phyloP scores from a whole-genome alignment of 2,329 filamentous ascomycete genomes.

The Fusarium verrucosum region DNA sequence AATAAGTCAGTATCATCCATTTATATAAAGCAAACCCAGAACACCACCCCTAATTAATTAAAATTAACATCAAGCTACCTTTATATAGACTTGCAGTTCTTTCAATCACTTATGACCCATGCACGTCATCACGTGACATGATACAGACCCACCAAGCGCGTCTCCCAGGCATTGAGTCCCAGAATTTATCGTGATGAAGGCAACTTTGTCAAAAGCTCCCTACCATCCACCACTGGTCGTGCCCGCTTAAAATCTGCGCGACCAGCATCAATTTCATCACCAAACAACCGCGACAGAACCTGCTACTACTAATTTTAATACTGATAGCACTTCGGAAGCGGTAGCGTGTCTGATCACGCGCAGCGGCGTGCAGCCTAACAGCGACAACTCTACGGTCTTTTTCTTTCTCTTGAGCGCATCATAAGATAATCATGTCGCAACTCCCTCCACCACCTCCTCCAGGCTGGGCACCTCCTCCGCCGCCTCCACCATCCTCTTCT shows the following conservation, averaged over 20 bases:
- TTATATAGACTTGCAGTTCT: no score
- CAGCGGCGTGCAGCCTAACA: slow-evolving; percentile 49
- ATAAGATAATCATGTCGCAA: slow-evolving; percentile 58
- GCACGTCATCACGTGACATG: slow-evolving; percentile 39
- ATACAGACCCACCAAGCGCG: slow-evolving; percentile 40
- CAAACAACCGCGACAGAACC: slow-evolving; percentile 8
- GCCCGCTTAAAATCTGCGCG: slow-evolving; percentile 41
- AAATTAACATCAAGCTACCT: no score
- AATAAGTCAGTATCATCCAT: no score
- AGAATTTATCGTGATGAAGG: slow-evolving; percentile 51
- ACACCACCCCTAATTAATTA: no score
- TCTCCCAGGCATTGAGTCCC: slow-evolving; percentile 30
- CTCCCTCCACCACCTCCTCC: slow-evolving; percentile 66
- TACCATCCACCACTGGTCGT: slow-evolving; percentile 47
- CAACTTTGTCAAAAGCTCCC: slow-evolving; percentile 37
- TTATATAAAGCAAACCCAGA: no score
- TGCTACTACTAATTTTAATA: slow-evolving; percentile 10
- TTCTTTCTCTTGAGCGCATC: slow-evolving; percentile 41
- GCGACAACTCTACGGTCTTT: slow-evolving; percentile 40
- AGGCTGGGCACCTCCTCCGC: slow-evolving; percentile 68
- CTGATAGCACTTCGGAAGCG: slow-evolving; percentile 25
- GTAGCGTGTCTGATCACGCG: slow-evolving; percentile 50
- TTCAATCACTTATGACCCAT: background rate
- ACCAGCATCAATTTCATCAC: slow-evolving; percentile 42
- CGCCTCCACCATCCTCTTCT: slow-evolving; percentile 63